A percentile compares a stretch with the other conserved stretches of the same genome.
Conservation (phyloP, 164 flowering plant genomes). For the Piper longum region DNA sequence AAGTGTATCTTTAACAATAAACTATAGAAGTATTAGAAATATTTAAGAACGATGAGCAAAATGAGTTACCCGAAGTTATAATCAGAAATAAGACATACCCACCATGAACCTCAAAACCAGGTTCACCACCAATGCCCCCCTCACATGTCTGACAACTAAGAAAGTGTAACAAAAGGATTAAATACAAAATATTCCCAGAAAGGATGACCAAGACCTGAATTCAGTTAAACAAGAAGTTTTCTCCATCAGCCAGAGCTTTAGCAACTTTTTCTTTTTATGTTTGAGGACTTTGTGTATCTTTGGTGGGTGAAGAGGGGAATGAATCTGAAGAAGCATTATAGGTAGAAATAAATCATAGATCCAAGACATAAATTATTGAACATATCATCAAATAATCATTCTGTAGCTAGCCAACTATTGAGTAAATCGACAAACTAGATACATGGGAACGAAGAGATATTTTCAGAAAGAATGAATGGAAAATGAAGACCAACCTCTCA, state of each 20-base stretch:
- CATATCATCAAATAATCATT: too few relatives aligned
- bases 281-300: too few relatives aligned
- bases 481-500: slow-evolving; percentile 43
- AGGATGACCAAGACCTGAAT: too few relatives aligned
- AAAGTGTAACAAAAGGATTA: neutral
- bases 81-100: slow-evolving; percentile 58
- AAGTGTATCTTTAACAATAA: slow-evolving; percentile 55
- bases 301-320: too few relatives aligned
- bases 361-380: too few relatives aligned
- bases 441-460: too few relatives aligned
- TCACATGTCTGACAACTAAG: slow-evolving; percentile 95
- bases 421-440: too few relatives aligned
- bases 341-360: too few relatives aligned
- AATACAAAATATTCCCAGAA: neutral
- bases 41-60: neutral
- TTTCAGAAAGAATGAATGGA: neutral
- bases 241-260: too few relatives aligned
- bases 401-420: too few relatives aligned
- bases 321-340: too few relatives aligned
- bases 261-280: too few relatives aligned
- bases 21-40: neutral
- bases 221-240: neutral
- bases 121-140: slow-evolving; percentile 96
- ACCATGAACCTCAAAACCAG: slow-evolving; percentile 98
- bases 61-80: neutral